Base-by-base conservation (phyloP, 305 asterid genomes). In the Withania somnifera region DNA sequence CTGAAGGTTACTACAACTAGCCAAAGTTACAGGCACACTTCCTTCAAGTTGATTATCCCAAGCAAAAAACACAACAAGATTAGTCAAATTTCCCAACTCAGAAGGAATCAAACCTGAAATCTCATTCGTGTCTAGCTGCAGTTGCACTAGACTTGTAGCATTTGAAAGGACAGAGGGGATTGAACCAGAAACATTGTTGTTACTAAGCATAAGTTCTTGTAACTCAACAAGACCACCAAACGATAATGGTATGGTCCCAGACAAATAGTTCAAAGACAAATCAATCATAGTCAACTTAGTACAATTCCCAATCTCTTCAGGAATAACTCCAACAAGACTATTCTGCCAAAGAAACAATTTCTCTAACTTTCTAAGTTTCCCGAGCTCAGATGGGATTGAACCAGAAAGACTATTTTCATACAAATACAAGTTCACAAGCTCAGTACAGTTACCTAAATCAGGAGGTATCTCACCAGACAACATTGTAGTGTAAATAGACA, bases 11-110 rank as follows among this genome's bases (percentile, higher is more conserved):
- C 68, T 69, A 84, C 91, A 89, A 81, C 87, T 84, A 54, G 83
- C 86, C 84, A 89, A 84, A 84, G 85, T 87, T 78, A 52, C 67
- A 24, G 90, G 90, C 34, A 89, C 82, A 60, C 89, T 87, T 20
- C 90, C 91, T 75, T 87, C 91, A 13, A 89, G 87, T 79, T 89
- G 86, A 68, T 87, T 89, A 17, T 84, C 79, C 91, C 91, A 89
- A 64, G 86, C 90, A 42, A 87, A 87, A 53, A 89, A 89, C 85
- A 89, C 89, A 6, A 80, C 24, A 69, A 89, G 89, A 77, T 80
- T 89, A 2, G 85, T 30, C 78, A 89, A 84, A 76, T 61, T 64
- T 28, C 91, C 91, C 1, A 88, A 76, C 89, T 88, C 90, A 20
- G 84, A 73, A 13, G 91, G 91, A 50, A 88, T 88, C 84, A 85